These are phyloP conservation scores for Gaillardinia entomophila DNA, from an alignment of 805 yeast genomes.

Conservation along the genomic window DNA sequence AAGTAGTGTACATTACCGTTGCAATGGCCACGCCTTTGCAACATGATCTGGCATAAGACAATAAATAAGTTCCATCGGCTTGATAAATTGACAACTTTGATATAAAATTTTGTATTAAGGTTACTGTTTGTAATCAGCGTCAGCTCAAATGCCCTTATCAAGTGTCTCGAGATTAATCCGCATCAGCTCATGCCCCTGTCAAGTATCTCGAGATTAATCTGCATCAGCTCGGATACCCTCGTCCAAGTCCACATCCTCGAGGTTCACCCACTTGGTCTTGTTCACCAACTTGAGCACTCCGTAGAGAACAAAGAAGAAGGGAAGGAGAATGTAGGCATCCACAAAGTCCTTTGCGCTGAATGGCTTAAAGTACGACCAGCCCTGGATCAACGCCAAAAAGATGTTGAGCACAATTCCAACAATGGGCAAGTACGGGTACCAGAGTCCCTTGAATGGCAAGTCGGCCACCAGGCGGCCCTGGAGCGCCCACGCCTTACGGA, in stretches of 20 bases:
- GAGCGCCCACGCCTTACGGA: slow-evolving; percentile 39
- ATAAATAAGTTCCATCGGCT: too few species aligned
- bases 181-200: too few species aligned
- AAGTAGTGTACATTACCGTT: too few species aligned
- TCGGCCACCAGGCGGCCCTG: slow-evolving; percentile 32
- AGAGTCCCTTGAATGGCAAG: slow-evolving; percentile 30
- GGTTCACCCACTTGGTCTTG: slow-evolving; percentile 36
- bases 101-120: too few species aligned
- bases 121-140: too few species aligned
- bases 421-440: slow-evolving; percentile 48
- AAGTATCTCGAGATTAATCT: too few species aligned
- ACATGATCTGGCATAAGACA: too few species aligned
- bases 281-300: slow-evolving; percentile 32
- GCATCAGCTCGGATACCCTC: slow-evolving; percentile 45
- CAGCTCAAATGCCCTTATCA: too few species aligned
- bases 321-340: slow-evolving; percentile 60
- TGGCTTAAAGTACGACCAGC: slow-evolving; percentile 60
- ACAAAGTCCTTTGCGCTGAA: slow-evolving; percentile 41
- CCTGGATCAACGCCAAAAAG: slow-evolving; percentile 56
- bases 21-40: too few species aligned
- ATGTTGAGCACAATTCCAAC: slow-evolving; percentile 45
- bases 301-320: slow-evolving; percentile 44
- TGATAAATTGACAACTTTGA: too few species aligned
- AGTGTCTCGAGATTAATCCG: too few species aligned
- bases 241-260: slow-evolving; percentile 43